Evolutionary conservation across 306 rosid genomes (phyloP), one percentile per base, ranked within the genome.

Genomic region (Cucurbita argyrosperma): DNA sequence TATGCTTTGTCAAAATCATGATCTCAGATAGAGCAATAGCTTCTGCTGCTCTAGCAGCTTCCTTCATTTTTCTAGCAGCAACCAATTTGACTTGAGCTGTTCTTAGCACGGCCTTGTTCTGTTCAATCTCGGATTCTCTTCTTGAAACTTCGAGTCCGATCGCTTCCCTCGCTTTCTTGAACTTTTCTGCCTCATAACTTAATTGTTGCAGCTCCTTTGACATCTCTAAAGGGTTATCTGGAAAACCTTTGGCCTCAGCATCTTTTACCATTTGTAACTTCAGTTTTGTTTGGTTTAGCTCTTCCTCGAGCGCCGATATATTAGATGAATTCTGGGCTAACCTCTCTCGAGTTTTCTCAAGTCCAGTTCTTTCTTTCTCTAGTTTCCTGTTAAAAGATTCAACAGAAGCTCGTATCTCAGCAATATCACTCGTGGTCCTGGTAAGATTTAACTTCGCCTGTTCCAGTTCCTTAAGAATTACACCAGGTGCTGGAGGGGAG

Each of bases 21-120:
- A 91, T 89, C 79, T 94, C 97, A 3, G 88, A 87, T 10, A 89
- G 79, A 4, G 96, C 90, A 51, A 85, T 81, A 14, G 91, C 88
- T 82, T 94, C 97, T 5, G 92, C 96, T 2, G 97, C 99, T 76
- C 90, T 82, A 23, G 99, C 91, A 50, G 99, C 99, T 74, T 88
- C 96, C 86, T 91, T 94, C 91, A 94, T 89, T 82, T 91, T 94
- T 40, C 90, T 80, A 1, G 97, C 97, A 11, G 99, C 99, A 82
- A 89, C 82, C 78, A 94, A 71, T 81, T 94, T 82, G 75, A 87
- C 79, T 77, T 91, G 96, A 10, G 97, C 88, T 4, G 96, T 94
- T 84, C 64, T 87, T 68, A 91, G 84, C 90, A 79, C 88, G 39
- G 82, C 49, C 73, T 86, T 89, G 1, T 94, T 94, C 79, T 81